Conservation (phyloP, 2,329 filamentous ascomycete species). For the Cyphellophora europaea region DNA sequence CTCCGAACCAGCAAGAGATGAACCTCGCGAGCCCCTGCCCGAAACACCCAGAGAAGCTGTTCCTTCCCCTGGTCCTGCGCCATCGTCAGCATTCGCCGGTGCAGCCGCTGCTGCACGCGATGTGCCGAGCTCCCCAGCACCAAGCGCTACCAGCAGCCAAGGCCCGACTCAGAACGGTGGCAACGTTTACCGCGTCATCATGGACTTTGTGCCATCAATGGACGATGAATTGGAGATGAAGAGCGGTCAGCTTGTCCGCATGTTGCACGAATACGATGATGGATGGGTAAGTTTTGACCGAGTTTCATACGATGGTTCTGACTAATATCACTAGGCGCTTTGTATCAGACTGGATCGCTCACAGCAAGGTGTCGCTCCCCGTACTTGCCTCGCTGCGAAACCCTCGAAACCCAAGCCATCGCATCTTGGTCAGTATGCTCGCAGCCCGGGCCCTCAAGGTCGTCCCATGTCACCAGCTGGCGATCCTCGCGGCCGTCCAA, state of each 20-base stretch:
- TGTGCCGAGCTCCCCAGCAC: conserved; percentile 39
- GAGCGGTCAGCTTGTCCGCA: conserved; percentile 72
- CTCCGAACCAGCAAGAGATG: not conserved
- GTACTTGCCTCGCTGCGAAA: conserved; percentile 85
- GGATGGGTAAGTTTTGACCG: conserved; percentile 67
- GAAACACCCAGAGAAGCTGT: conserved; percentile 16
- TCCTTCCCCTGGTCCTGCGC: conserved; percentile 40
- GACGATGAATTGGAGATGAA: conserved; percentile 80
- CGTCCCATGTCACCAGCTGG: conserved; percentile 18
- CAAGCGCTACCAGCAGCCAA: conserved; percentile 2
- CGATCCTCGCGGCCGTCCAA: not conserved
- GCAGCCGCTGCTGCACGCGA: conserved; percentile 31
- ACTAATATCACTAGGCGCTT: conserved; percentile 55
- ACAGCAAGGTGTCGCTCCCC: conserved; percentile 83
- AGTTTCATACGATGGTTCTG: conserved; percentile 12
- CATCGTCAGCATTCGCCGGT: conserved; percentile 42
- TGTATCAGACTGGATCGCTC: conserved; percentile 86
- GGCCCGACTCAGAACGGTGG: conserved; percentile 19
- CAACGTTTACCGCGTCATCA: conserved; percentile 83
- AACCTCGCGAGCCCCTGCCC: not conserved
- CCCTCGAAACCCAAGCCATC: conserved; percentile 75
- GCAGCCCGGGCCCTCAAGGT: conserved; percentile 25
- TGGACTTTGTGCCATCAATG: conserved; percentile 89
- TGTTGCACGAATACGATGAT: conserved; percentile 95
- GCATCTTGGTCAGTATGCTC: conserved; percentile 48